Base-by-base conservation (phyloP, 768 basidiomycete species). In the Leccinum imitatum region DNA sequence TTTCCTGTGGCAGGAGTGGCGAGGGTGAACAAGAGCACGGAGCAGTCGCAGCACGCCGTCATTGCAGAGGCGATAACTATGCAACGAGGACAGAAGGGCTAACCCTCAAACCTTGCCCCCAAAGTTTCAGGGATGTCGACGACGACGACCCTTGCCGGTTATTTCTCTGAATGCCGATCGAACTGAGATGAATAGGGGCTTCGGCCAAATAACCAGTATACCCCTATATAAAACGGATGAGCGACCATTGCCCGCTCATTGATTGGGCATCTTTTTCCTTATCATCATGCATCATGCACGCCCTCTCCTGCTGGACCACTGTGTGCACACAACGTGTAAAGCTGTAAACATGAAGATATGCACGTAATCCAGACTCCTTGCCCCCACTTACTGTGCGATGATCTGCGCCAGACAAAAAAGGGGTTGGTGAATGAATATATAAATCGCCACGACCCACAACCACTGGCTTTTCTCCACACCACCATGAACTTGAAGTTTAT, bases 401-500 rank as follows among this genome's bases (percentile, higher is more conserved):
- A 52, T 63, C 33, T 35, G 62, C 62, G 48, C 50, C 14, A 5
- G n/a, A 57, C 53, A 54, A 46, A 64, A 1, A 1, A 7, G 33
- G 56, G 17, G 31, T 11, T 3, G 19, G 8, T 0, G 1, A 15
- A 4, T 2, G 1, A 25, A 2, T 53, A 65, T 65, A 65, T 62
- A 61, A 61, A 23, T 5, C 8, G 46, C 14, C 14, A 17, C 19
- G 4, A 33, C 4, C 4, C 23, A 10, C 33, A 7, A 3, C 9
- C 3, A 52, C 13, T 15, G n/a, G 0, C 19, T n/a, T 17, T 10
- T 15, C 15, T 41, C 8, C 11, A 52, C 10, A 61, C 15, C 35
- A 60, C 30, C 9, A 74, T 69, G 72, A 74, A 73, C 56, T 41
- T 69, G 27, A 69, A 68, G 41, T 62, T 63, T 0, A 53, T 69